These are phyloP conservation scores for Zelopaecilomyces penicillatus DNA, from an alignment of 2,329 filamentous ascomycete genomes.

Conservation along the genomic window DNA sequence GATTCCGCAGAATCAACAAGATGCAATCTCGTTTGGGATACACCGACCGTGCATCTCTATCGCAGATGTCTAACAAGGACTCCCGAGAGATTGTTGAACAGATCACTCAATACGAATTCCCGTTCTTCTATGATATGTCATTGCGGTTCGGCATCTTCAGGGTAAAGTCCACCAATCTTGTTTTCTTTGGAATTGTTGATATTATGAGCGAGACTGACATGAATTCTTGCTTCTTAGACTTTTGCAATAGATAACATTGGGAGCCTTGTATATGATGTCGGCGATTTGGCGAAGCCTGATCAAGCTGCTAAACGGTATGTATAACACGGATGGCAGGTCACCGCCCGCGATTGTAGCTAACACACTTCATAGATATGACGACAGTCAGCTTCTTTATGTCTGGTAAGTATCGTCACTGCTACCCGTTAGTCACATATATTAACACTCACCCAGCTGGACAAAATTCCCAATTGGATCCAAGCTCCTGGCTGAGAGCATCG, in stretches of 20 bases:
- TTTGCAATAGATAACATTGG: conserved; percentile 32
- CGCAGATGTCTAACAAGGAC: conserved; percentile 33
- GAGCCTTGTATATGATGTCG: conserved; percentile 26
- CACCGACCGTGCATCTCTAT: conserved; percentile 26
- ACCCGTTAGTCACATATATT: not conserved
- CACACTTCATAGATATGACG: conserved; percentile 31
- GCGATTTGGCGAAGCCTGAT: conserved; percentile 23
- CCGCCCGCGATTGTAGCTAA: too few species aligned
- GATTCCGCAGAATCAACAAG: conserved; percentile 26
- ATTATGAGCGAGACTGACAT: not conserved
- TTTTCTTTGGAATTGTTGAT: too few species aligned
- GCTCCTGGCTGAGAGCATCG: conserved; percentile 26
- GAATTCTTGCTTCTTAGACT: conserved; percentile 19
- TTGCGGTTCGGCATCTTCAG: conserved; percentile 34
- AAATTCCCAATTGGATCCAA: conserved; percentile 20
- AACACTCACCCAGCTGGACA: conserved; percentile 17
- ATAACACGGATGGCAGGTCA: too few species aligned
- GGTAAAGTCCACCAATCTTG: conserved; percentile 13
- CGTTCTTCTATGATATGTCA: conserved; percentile 27
- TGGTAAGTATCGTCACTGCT: conserved; percentile 25
- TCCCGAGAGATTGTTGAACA: conserved; percentile 35
- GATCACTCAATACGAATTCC: conserved; percentile 27
- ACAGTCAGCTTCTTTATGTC: conserved; percentile 29
- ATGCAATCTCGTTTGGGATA: conserved; percentile 23
- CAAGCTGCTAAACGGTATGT: conserved; percentile 28